Base-by-base conservation (phyloP, 768 basidiomycete genomes). In the Collybia nuda region DNA sequence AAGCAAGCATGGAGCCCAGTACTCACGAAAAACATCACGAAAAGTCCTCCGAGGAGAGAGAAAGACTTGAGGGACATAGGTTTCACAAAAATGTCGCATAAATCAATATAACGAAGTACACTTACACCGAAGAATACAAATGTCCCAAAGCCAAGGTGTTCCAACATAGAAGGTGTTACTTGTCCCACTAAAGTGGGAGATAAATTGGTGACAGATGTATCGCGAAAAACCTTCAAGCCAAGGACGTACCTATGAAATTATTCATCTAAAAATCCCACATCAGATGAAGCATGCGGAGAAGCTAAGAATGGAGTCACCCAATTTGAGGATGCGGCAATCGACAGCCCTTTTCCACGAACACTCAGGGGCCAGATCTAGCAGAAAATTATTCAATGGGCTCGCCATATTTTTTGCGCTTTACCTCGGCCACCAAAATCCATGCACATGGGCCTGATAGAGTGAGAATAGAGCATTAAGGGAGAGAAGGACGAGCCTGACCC, bases 391-490 rank as follows among this genome's bases (percentile, higher is more conserved):
- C 29, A 6, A 24, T n/a, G n/a, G n/a, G n/a, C n/a, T n/a, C n/a
- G n/a, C n/a, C n/a, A n/a, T n/a, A 3, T 5, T 11, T 24, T 15
- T 11, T 21, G 8, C 6, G 39, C 39, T 56, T 44, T 54, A 73
- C 74, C 68, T 89, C 86, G 7, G 88, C 82, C 9, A 86, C 81
- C 36, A 89, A 68, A 64, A 90, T 86, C 88, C 88, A 90, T 9
- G 85, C 75, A 58, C 85, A 85, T 11, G 87, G 86, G 26, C 80
- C 73, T 74, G 48, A 44, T 32, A 3, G 26, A 8, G 36, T 39
- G 32, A 42, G 35, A 18, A 23, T 15, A 43, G 21, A 37, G 22
- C 40, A 19, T 19, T 24, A 38, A 53, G 21, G 23, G 32, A 17
- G 17, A 40, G 43, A 7, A 21, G 42, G 22, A 50, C 3, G 39